Evolutionary conservation across 2,329 filamentous ascomycete genomes (phyloP).

Genomic region (Trichoderma semiorbis): DNA sequence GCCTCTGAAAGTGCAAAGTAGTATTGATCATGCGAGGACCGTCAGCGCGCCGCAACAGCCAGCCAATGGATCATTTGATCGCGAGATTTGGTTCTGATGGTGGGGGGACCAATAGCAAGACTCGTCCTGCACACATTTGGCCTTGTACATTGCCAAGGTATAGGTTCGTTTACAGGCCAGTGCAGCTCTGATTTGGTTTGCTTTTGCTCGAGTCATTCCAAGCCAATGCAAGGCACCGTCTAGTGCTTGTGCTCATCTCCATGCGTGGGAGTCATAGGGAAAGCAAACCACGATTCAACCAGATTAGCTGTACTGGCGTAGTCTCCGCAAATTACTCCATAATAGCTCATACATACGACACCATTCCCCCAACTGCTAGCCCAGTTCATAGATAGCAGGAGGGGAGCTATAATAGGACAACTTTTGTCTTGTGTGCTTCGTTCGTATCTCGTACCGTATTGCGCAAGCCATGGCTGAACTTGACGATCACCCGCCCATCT

Average conservation of each 20-base stretch:
- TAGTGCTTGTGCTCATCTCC: background rate
- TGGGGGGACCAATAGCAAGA: background rate
- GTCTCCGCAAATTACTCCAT: background rate
- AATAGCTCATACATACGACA: background rate
- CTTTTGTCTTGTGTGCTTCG: background rate
- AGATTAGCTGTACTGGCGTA: background rate
- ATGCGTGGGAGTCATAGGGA: background rate
- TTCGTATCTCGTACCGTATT: background rate
- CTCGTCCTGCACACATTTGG: background rate
- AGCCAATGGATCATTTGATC: background rate
- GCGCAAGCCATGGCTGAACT: background rate
- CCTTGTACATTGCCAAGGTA: background rate
- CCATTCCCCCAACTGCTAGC: background rate
- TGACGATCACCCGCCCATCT: constrained; percentile 17
- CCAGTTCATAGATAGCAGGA: background rate
- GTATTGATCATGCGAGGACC: background rate
- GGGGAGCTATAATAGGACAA: background rate
- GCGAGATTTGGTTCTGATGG: background rate
- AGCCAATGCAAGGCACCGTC: constrained; percentile 11
- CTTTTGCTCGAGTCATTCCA: background rate
- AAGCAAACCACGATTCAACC: background rate
- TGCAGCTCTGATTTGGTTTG: background rate
- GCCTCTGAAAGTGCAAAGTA: background rate
- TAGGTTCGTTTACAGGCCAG: constrained; percentile 7
- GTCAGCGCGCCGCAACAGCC: background rate